Conservation (phyloP, 371 early-diverging fungal genomes). For the Actinomortierella ambigua region DNA sequence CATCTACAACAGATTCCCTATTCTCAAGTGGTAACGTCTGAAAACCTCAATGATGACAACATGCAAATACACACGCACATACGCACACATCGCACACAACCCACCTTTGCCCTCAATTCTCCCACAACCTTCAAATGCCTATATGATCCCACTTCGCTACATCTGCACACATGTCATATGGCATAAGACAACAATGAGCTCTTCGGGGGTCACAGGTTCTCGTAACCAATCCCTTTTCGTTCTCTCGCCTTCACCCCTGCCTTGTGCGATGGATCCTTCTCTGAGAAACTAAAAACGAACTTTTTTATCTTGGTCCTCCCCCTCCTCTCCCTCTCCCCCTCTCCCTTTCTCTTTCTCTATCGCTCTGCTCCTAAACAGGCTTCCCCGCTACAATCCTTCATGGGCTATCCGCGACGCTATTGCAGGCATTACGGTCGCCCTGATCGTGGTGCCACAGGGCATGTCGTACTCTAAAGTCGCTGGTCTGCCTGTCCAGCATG, state of each 20-base stretch:
- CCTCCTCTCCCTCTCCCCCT: background rate
- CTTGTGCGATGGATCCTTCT: too few species aligned
- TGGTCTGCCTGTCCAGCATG: conserved; percentile 81
- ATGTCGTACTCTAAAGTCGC: conserved; percentile 88
- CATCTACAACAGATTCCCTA: conserved; percentile 33
- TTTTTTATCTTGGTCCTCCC: background rate
- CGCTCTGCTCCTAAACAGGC: conserved; percentile 33
- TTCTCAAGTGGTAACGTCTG: conserved; percentile 39
- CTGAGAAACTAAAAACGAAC: too few species aligned
- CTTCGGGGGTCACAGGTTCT: too few species aligned
- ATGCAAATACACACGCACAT: too few species aligned
- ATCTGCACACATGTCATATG: background rate
- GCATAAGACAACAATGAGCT: background rate
- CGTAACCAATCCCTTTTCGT: too few species aligned
- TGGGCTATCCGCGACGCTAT: conserved; percentile 87
- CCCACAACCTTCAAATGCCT: background rate
- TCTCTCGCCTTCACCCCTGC: too few species aligned
- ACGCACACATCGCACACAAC: too few species aligned
- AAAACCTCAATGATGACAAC: too few species aligned
- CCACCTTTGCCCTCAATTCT: background rate
- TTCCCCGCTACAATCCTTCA: conserved; percentile 47
- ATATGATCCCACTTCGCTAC: background rate
- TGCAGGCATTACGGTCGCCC: conserved; percentile 86
- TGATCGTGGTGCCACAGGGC: conserved; percentile 83
- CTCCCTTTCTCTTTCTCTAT: background rate